Base-by-base conservation (phyloP, 192 early-diverging fungal species). In the Haplosporangium gracile region DNA sequence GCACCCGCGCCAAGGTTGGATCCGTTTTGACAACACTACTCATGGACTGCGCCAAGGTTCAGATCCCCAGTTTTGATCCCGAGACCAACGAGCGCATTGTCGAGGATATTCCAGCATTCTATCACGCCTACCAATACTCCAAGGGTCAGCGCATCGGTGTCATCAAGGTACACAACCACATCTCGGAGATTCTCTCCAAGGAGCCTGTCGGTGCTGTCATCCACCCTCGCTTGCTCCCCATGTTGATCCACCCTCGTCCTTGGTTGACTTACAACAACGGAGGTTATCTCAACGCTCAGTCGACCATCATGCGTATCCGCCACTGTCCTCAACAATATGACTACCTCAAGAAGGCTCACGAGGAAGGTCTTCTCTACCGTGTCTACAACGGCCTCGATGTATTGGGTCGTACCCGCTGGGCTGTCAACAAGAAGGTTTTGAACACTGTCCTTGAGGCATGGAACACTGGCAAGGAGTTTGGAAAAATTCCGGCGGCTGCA, bases 221-320 rank as follows among this genome's bases (percentile, higher is more conserved):
- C 20, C 92, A 93, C 55, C 95, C 97, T 2, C 93, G 95, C 40
- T 88, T 95, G n/a, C 89, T 99, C 29, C 98, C 98, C 34, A 99
- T 99, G 98, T 81, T 99, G 34, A 95, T 99, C 16, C 93, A 93
- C 39, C 98, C 98, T 71, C 93, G 93, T 0, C 97, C 97, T 13
- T 99, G 98, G 98, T 82, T 98, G 49, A 93, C 95, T 1, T 95
- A 90, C 80, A 94, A 95, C 45, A 91, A 93, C 34, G 97, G 98
- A 47, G 97, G 97, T 34, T 98, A 98, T 84, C 77, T 98, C 20
- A 92, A 91, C n/a, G 90, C 93, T 24, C 88, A 93, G 47, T 92
- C 92, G 57, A 89, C 89, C 4, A 93, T 95, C 81, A 96, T 98
- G 92, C 95, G 97, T 69, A 92, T 95, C 60, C 92, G 92, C 68